A percentile compares a stretch with the other conserved stretches of the same genome.
phyloP scores from a whole-genome alignment of 495 filamentous ascomycete species.

The Mycothermus thermophilus region DNA sequence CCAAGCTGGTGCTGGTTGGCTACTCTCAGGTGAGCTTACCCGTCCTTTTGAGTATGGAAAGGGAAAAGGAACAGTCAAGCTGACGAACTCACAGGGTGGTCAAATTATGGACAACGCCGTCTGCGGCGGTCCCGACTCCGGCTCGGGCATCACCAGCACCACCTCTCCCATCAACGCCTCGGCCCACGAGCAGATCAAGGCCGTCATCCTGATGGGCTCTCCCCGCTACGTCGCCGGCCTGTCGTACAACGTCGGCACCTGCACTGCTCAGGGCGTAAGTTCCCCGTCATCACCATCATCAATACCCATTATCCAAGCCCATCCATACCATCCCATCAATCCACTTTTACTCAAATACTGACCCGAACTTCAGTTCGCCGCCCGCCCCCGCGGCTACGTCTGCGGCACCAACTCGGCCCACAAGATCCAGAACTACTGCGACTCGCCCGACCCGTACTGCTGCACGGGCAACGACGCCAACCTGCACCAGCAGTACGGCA shows the following conservation, averaged over 20 bases:
- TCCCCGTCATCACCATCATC: not conserved
- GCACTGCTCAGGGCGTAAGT: conserved; percentile 43
- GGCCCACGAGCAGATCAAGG: conserved; percentile 33
- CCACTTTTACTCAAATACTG: not conserved
- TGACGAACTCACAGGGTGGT: conserved; percentile 31
- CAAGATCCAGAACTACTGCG: conserved; percentile 49
- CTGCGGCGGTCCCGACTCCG: conserved; percentile 40
- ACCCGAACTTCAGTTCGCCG: conserved; percentile 31
- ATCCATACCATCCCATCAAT: no score
- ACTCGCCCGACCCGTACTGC: conserved; percentile 49
- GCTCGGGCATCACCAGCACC: conserved; percentile 10
- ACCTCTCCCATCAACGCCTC: conserved; percentile 31
- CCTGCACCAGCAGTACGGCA: conserved; percentile 44
- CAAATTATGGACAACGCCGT: conserved; percentile 52
- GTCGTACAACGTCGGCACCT: conserved; percentile 50
- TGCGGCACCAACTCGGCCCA: conserved; percentile 32
- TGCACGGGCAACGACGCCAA: conserved; percentile 45
- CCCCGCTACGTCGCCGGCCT: conserved; percentile 40
- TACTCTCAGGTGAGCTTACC: conserved; percentile 40
- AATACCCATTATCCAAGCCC: not conserved
- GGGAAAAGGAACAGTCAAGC: not conserved
- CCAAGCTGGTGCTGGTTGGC: conserved; percentile 45
- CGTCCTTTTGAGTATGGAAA: conserved; percentile 15
- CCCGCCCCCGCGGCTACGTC: conserved; percentile 39
- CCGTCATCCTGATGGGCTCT: conserved; percentile 48